These are phyloP conservation scores for Pleurotus platypus DNA, from an alignment of 768 basidiomycete genomes.

Conservation along the genomic window DNA sequence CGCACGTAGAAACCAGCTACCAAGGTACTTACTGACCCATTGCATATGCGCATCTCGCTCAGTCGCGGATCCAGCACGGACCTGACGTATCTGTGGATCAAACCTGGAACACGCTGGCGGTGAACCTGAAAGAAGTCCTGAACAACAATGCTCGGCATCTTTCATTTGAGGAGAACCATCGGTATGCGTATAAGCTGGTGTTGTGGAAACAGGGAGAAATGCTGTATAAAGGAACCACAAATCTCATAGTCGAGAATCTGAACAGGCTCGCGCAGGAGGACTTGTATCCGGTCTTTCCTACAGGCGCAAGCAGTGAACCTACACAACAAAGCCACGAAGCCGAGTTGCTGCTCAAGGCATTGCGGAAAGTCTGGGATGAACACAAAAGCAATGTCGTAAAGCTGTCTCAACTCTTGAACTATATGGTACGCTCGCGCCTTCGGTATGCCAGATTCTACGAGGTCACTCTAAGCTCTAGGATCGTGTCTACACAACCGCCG, in stretches of 20 bases:
- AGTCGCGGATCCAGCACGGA: conserved; percentile 52
- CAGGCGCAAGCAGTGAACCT: conserved; percentile 60
- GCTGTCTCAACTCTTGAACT: conserved; percentile 86
- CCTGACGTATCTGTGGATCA: conserved; percentile 75
- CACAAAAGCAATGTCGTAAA: conserved; percentile 87
- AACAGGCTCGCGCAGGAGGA: conserved; percentile 70
- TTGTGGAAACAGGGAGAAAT: conserved; percentile 79
- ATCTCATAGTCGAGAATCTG: conserved; percentile 80
- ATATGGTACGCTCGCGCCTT: conserved; percentile 69
- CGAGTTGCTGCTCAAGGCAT: conserved; percentile 78
- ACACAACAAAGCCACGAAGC: conserved; percentile 79
- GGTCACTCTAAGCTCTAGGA: conserved; percentile 51
- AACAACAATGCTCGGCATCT: conserved; percentile 88
- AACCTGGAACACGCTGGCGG: conserved; percentile 77
- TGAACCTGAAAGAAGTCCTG: conserved; percentile 92
- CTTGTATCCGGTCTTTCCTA: conserved; percentile 82
- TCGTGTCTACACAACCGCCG: conserved; percentile 76
- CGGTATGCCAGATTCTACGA: conserved; percentile 8
- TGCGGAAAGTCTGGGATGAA: conserved; percentile 90
- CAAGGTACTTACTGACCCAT: background rate
- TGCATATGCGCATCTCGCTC: background rate
- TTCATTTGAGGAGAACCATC: conserved; percentile 90
- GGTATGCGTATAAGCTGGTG: conserved; percentile 94
- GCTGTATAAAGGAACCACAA: conserved; percentile 82
- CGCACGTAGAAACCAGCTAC: background rate